phyloP scores from a whole-genome alignment of 805 yeast genomes.

The Candida krabiensis region DNA sequence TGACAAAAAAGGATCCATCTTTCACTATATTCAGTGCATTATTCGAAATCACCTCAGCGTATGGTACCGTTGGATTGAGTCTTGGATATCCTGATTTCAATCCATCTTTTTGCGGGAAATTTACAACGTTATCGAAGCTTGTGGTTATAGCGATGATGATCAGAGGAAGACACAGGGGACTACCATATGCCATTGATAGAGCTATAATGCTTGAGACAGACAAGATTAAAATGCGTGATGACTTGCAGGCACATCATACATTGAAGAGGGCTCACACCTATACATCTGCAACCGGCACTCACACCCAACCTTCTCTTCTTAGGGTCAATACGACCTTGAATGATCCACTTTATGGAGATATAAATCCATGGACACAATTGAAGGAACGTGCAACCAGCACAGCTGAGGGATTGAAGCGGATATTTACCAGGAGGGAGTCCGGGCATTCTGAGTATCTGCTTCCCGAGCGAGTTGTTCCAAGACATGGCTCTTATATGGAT shows the following conservation, averaged over 20 bases:
- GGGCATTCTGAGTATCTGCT: neutral
- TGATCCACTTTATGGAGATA: conserved; percentile 2
- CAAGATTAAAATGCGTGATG: conserved; percentile 60
- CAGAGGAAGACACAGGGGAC: conserved; percentile 94
- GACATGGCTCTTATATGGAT: no score
- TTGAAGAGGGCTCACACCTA: conserved; percentile 28
- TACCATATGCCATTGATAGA: conserved; percentile 90
- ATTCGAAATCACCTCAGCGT: conserved; percentile 91
- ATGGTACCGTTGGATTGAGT: conserved; percentile 94
- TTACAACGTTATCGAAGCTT: conserved; percentile 72
- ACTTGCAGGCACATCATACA: conserved; percentile 52
- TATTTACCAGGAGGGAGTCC: neutral
- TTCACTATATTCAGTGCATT: conserved; percentile 72
- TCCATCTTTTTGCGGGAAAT: conserved; percentile 73
- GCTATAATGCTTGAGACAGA: conserved; percentile 86
- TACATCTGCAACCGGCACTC: conserved; percentile 9
- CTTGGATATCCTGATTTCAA: conserved; percentile 72
- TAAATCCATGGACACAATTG: conserved; percentile 9
- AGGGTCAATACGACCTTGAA: conserved; percentile 16
- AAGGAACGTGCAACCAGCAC: conserved; percentile 14
- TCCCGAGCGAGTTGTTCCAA: no score
- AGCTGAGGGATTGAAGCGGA: conserved; percentile 11
- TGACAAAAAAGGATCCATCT: conserved; percentile 42
- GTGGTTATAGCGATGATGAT: conserved; percentile 87
- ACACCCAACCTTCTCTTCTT: conserved; percentile 10